phyloP scores from a whole-genome alignment of 768 basidiomycete genomes.

The Russula lepida region DNA sequence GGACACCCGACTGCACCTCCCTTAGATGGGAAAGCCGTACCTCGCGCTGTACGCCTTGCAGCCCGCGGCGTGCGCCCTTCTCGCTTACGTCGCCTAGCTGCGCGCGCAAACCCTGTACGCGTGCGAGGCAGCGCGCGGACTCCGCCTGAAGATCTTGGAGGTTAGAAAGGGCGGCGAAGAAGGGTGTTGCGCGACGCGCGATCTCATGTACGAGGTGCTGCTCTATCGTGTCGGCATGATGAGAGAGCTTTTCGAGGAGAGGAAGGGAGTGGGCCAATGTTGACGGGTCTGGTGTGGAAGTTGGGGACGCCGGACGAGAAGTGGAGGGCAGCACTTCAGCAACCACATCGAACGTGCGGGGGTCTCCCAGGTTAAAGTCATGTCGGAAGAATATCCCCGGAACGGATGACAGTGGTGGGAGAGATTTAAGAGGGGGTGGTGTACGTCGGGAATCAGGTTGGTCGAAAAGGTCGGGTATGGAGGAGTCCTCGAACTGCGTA shows the following conservation, averaged over 20 bases:
- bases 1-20: slow-evolving; percentile 52
- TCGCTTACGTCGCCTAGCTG: slow-evolving; percentile 71
- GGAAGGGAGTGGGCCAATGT: slow-evolving; percentile 60
- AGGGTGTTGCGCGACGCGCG: slow-evolving; percentile 79
- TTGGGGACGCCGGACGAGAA: slow-evolving; percentile 23
- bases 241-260: slow-evolving; percentile 82
- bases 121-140: slow-evolving; percentile 70
- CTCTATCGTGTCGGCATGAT: slow-evolving; percentile 89
- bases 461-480: slow-evolving; percentile 9
- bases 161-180: slow-evolving; percentile 94
- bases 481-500: slow-evolving; percentile 25
- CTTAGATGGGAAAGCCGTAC: slow-evolving; percentile 52
- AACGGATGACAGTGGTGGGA: slow-evolving; percentile 68
- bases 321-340: slow-evolving; percentile 36
- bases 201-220: slow-evolving; percentile 93
- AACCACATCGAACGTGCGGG: slow-evolving; percentile 67
- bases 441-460: slow-evolving; percentile 24
- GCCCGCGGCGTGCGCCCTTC: slow-evolving; percentile 67
- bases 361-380: slow-evolving; percentile 74
- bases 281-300: slow-evolving; percentile 41
- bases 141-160: slow-evolving; percentile 88
- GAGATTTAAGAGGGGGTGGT: slow-evolving; percentile 29
- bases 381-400: slow-evolving; percentile 75
- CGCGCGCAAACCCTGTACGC: slow-evolving; percentile 62
- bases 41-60: slow-evolving; percentile 64